Percentiles rank a stretch among this genome's conserved stretches.
These are phyloP conservation scores for Aspergillus pseudonomiae DNA, from an alignment of 2,329 filamentous ascomycete genomes.

Conservation along the genomic window DNA sequence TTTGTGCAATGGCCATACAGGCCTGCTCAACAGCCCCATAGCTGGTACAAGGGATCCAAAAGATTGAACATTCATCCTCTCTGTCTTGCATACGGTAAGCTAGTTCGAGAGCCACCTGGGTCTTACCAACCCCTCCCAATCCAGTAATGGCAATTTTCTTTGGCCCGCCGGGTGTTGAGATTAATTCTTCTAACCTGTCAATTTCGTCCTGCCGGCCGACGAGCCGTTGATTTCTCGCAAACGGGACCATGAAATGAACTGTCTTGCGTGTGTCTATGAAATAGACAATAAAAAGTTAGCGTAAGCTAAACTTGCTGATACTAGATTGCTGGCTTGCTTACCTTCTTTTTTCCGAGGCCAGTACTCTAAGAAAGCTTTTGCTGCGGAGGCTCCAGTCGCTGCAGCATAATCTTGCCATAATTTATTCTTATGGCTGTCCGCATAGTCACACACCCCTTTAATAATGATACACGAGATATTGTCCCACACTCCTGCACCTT, in stretches of 20 bases:
- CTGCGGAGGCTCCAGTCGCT: constrained; percentile 16
- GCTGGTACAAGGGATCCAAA: no score
- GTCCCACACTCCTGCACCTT: constrained; percentile 20
- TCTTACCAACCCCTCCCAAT: no score
- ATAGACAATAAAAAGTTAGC: neutral
- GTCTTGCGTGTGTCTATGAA: no score
- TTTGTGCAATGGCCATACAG: no score
- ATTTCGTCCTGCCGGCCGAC: neutral
- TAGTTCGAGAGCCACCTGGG: no score
- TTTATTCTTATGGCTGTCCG: constrained; percentile 23
- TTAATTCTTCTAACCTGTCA: neutral
- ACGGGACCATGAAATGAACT: neutral
- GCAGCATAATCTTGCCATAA: constrained; percentile 23
- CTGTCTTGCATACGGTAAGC: no score
- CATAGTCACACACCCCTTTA: constrained; percentile 25
- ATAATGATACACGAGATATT: constrained; percentile 21
- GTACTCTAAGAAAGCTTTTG: constrained; percentile 12
- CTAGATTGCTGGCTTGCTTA: neutral
- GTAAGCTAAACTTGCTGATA: neutral
- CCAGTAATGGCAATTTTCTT: no score
- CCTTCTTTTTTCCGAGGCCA: neutral
- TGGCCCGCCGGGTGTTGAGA: no score
- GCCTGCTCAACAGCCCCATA: no score
- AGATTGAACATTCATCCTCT: no score
- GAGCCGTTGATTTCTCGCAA: neutral